Evolutionary conservation across 768 basidiomycete genomes (phyloP).

Genomic region (Trametes maxima): DNA sequence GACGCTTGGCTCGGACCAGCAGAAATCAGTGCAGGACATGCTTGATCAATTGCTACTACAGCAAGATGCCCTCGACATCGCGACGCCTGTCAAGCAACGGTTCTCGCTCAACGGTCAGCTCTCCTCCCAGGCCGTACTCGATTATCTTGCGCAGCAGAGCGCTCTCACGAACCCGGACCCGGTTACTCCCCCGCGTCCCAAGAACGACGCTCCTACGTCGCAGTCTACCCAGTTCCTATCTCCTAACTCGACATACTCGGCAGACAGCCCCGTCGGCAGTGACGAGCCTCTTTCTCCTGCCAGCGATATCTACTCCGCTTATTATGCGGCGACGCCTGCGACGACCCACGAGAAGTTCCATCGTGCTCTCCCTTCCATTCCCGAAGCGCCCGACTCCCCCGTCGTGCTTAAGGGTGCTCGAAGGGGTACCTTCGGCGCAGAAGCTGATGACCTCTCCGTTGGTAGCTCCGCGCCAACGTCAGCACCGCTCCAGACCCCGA

Average conservation of each 20-base stretch:
- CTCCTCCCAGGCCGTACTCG: slow-evolving; percentile 10
- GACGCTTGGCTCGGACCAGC: slow-evolving; percentile 6
- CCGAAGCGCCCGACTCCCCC: slow-evolving; percentile 20
- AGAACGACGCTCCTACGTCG: background rate
- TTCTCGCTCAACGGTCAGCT: slow-evolving; percentile 20
- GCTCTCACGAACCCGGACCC: slow-evolving; percentile 11
- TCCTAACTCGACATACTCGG: background rate
- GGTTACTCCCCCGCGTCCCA: background rate
- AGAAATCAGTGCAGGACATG: slow-evolving; percentile 20
- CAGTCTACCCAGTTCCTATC: slow-evolving; percentile 13
- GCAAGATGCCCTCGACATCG: slow-evolving; percentile 19
- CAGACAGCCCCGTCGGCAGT: slow-evolving; percentile 4
- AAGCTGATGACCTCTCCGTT: background rate
- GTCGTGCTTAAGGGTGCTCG: background rate
- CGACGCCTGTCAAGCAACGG: slow-evolving; percentile 22
- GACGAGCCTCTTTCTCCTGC: slow-evolving; percentile 21
- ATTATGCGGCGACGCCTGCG: slow-evolving; percentile 16
- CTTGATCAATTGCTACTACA: slow-evolving; percentile 19
- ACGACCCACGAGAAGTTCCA: background rate
- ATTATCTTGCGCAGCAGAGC: slow-evolving; percentile 19
- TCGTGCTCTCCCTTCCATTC: slow-evolving; percentile 21
- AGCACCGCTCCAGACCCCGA: slow-evolving; percentile 14
- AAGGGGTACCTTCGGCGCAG: slow-evolving; percentile 17
- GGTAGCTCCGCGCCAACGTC: slow-evolving; percentile 16
- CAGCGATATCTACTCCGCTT: slow-evolving; percentile 19